Conservation (phyloP, 352 stramenopile species). For the Globisporangium nagaii region DNA sequence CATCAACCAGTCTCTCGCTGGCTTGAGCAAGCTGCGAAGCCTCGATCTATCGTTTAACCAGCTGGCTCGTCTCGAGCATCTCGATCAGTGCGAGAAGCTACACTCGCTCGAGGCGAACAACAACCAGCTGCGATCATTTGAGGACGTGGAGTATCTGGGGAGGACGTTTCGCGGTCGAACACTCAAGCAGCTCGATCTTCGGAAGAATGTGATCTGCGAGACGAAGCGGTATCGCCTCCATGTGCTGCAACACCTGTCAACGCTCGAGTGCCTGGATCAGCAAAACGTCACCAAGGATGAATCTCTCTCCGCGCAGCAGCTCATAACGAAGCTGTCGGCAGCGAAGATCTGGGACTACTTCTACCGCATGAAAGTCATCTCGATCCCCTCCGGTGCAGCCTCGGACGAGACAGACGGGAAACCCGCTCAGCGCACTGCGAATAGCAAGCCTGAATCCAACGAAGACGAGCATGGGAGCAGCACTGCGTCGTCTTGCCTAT, state of each 20-base stretch:
- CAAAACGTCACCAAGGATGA: conserved; percentile 42
- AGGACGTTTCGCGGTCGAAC: conserved; percentile 10
- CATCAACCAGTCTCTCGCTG: conserved; percentile 23
- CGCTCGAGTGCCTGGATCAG: conserved; percentile 43
- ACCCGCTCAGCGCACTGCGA: background rate
- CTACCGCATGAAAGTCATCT: background rate
- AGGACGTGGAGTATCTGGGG: conserved; percentile 41
- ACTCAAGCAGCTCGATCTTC: conserved; percentile 46
- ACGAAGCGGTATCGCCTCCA: conserved; percentile 69
- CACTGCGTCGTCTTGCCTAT: background rate
- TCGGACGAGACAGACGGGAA: background rate
- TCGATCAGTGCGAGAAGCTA: conserved; percentile 32
- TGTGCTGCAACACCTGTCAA: conserved; percentile 40
- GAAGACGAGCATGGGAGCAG: conserved; percentile 7
- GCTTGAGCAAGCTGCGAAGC: conserved; percentile 27
- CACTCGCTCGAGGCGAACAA: conserved; percentile 46
- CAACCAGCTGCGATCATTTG: conserved; percentile 59
- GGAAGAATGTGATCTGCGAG: conserved; percentile 59
- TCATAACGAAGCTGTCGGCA: conserved; percentile 43
- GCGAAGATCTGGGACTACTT: conserved; percentile 36
- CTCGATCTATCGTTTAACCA: conserved; percentile 76
- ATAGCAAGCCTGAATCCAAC: conserved; percentile 21
- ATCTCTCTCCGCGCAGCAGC: conserved; percentile 18
- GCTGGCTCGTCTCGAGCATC: conserved; percentile 32
- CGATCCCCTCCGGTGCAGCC: background rate